phyloP scores from a whole-genome alignment of 2,329 filamentous ascomycete genomes.

The Trichoderma koningiopsis region DNA sequence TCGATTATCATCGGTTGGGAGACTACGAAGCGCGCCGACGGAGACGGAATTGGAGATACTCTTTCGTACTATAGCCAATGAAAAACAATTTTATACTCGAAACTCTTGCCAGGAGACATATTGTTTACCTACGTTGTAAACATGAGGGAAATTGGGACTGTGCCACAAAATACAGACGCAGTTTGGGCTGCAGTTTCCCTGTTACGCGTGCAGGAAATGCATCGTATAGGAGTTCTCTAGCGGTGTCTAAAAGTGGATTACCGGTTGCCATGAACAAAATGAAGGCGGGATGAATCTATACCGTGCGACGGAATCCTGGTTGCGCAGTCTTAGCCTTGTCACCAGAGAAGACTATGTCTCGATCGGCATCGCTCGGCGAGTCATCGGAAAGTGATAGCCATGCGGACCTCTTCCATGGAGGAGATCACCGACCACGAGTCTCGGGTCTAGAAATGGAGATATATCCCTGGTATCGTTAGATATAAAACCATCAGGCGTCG shows the following conservation, averaged over 20 bases:
- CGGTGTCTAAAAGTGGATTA: conserved; percentile 8
- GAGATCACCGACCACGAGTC: not conserved
- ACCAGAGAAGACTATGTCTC: not conserved
- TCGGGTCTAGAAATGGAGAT: conserved; percentile 2
- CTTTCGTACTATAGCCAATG: not conserved
- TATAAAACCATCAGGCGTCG: conserved; percentile 1
- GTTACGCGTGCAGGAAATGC: not conserved
- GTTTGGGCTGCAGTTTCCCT: not conserved
- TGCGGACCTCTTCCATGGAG: not conserved
- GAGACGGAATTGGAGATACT: not conserved
- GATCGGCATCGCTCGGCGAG: conserved; percentile 11
- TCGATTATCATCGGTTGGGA: not conserved
- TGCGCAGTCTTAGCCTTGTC: not conserved
- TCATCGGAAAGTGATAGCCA: not conserved
- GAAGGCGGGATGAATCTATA: not conserved
- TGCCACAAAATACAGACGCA: not conserved
- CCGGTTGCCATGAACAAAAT: not conserved
- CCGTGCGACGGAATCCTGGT: not conserved
- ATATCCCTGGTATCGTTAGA: not conserved
- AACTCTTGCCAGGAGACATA: not conserved
- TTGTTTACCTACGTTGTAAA: not conserved
- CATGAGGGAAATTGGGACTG: not conserved
- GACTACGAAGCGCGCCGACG: not conserved
- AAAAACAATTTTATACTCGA: no score
- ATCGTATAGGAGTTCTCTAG: not conserved